Evolutionary conservation across 176 grass and related monocot species (phyloP).

Genomic region (Eleusine indica): DNA sequence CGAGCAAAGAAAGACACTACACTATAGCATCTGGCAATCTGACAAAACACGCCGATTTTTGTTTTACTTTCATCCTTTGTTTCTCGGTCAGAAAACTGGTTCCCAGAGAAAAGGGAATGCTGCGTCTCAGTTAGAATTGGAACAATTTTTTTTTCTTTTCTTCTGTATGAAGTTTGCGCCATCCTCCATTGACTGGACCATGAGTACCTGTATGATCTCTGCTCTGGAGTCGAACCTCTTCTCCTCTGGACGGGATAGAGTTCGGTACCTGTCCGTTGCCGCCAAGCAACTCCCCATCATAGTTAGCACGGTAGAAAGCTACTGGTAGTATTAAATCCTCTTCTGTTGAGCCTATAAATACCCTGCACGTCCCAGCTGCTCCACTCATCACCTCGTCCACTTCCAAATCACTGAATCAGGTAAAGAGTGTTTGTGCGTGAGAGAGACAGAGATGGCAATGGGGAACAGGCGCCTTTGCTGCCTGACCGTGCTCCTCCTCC

Average conservation of each 20-base stretch:
- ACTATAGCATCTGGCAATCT: too few species aligned
- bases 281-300: slow-evolving; percentile 28
- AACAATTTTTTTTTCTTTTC: too few species aligned
- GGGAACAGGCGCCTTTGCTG: background rate
- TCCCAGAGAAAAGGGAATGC: too few species aligned
- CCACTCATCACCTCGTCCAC: background rate
- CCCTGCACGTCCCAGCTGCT: background rate
- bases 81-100: too few species aligned
- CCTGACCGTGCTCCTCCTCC: background rate
- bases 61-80: too few species aligned
- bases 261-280: slow-evolving; percentile 18
- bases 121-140: too few species aligned
- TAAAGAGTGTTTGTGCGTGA: background rate
- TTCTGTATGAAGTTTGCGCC: background rate
- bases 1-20: too few species aligned
- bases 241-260: background rate
- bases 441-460: background rate
- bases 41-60: too few species aligned
- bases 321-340: background rate
- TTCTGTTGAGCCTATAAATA: slow-evolving; percentile 13
- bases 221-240: background rate
- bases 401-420: background rate
- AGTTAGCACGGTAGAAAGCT: background rate
- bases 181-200: slow-evolving; percentile 24
- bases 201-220: background rate